These are phyloP conservation scores for Gonapodya prolifera DNA, from an alignment of 192 early-diverging fungal genomes.

Conservation along the genomic window DNA sequence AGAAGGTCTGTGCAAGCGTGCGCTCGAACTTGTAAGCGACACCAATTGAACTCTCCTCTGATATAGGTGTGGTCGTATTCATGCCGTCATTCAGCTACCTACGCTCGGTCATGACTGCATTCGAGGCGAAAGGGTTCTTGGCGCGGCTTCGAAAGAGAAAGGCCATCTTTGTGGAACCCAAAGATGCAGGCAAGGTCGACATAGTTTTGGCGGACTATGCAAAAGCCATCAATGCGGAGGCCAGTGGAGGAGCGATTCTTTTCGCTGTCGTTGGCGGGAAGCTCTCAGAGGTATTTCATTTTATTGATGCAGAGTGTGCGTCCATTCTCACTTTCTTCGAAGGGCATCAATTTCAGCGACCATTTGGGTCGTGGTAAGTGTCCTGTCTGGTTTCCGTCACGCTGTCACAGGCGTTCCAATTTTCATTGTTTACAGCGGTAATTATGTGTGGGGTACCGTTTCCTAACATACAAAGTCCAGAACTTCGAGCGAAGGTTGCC, in stretches of 20 bases:
- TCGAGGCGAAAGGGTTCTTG: slow-evolving; percentile 30
- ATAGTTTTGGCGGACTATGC: slow-evolving; percentile 47
- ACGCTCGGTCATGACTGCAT: slow-evolving; percentile 39
- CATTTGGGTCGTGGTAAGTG: slow-evolving; percentile 45
- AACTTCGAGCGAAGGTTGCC: slow-evolving; percentile 61
- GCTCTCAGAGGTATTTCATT: slow-evolving; percentile 35
- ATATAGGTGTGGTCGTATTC: slow-evolving; percentile 71
- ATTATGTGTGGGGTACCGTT: slow-evolving; percentile 86
- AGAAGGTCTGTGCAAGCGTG: background rate
- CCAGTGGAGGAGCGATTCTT: slow-evolving; percentile 52
- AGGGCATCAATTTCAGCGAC: slow-evolving; percentile 55
- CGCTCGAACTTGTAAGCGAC: background rate
- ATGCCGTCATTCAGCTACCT: slow-evolving; percentile 74
- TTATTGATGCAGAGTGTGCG: background rate
- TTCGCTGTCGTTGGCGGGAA: slow-evolving; percentile 85
- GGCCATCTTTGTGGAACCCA: slow-evolving; percentile 62
- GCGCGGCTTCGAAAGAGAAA: slow-evolving; percentile 37
- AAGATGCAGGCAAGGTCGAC: slow-evolving; percentile 34
- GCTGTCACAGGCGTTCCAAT: background rate
- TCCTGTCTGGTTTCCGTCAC: background rate
- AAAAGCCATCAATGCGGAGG: slow-evolving; percentile 20
- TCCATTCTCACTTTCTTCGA: background rate
- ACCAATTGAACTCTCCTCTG: background rate
- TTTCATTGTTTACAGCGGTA: slow-evolving; percentile 36
- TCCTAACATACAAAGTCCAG: slow-evolving; percentile 60